Evolutionary conservation across 2,329 filamentous ascomycete species (phyloP).

Genomic region (Aureobasidium sp.): DNA sequence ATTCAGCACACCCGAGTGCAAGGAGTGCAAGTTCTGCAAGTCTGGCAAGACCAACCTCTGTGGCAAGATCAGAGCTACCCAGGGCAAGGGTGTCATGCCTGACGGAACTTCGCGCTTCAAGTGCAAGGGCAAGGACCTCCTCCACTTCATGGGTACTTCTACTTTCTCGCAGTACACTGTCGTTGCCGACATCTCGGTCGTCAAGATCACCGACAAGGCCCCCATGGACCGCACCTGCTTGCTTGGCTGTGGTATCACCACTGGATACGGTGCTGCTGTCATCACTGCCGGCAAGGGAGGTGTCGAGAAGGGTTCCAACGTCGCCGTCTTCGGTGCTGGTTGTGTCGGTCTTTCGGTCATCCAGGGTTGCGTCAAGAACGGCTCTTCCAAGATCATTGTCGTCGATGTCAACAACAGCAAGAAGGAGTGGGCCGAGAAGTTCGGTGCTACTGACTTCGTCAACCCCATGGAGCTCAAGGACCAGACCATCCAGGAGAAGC

Average conservation of each 20-base stretch:
- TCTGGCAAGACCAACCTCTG: constrained; percentile 99
- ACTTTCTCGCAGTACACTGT: constrained; percentile 99
- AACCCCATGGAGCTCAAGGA: constrained; percentile 63
- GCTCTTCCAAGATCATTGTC: constrained; percentile 68
- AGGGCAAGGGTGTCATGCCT: constrained; percentile 94
- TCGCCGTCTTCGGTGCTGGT: constrained; percentile 90
- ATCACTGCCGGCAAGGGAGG: constrained; percentile 65
- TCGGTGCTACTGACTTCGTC: constrained; percentile 93
- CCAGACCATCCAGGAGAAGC: constrained; percentile 80
- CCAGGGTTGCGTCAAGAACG: constrained; percentile 82
- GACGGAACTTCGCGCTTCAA: constrained; percentile 93
- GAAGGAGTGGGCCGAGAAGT: constrained; percentile 87
- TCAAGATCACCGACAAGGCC: constrained; percentile 81
- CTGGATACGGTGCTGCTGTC: constrained; percentile 89
- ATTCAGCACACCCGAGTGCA: constrained; percentile 83
- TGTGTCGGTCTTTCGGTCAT: constrained; percentile 94
- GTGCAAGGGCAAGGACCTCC: constrained; percentile 86
- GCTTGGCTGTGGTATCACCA: constrained; percentile 96
- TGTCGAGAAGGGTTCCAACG: constrained; percentile 79
- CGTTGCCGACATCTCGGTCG: constrained; percentile 95
- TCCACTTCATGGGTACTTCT: constrained; percentile 99
- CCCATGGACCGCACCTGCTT: constrained; percentile 95
- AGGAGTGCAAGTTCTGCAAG: constrained; percentile 99
- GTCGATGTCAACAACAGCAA: constrained; percentile 80
- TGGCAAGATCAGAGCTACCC: constrained; percentile 95